phyloP scores from a whole-genome alignment of 805 yeast genomes.

The Clavispora vitiphila region DNA sequence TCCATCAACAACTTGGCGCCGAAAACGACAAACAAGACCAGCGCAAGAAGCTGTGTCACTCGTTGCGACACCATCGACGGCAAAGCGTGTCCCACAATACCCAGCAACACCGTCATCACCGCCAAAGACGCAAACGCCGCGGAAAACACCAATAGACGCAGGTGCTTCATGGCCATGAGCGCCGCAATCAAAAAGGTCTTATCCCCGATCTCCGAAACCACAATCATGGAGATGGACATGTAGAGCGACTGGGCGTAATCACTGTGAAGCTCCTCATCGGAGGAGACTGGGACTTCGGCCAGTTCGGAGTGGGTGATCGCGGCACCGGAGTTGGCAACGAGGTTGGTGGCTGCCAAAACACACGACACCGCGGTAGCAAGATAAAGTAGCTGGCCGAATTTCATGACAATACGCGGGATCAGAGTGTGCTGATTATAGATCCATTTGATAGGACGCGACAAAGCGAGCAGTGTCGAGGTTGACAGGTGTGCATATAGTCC shows the following conservation, averaged over 20 bases:
- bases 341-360: too few relatives aligned
- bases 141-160: slow-evolving; percentile 77
- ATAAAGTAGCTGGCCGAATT: too few relatives aligned
- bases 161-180: slow-evolving; percentile 94
- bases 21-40: slow-evolving; percentile 73
- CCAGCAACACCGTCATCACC: slow-evolving; percentile 88
- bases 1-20: slow-evolving; percentile 74
- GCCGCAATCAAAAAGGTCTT: slow-evolving; percentile 97
- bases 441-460: too few relatives aligned
- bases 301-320: too few relatives aligned
- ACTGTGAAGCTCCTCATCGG: slow-evolving; percentile 4
- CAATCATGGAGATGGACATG: slow-evolving; percentile 85
- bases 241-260: slow-evolving; percentile 45
- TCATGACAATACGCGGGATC: too few relatives aligned
- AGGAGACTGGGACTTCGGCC: background rate
- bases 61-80: slow-evolving; percentile 79
- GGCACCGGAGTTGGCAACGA: too few relatives aligned
- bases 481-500: too few relatives aligned
- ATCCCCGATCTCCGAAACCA: slow-evolving; percentile 95
- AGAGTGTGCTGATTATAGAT: too few relatives aligned
- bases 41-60: slow-evolving; percentile 77
- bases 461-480: too few relatives aligned
- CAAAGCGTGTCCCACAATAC: slow-evolving; percentile 85
- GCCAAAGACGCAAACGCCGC: slow-evolving; percentile 83
- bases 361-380: too few relatives aligned